Evolutionary conservation across 2,329 filamentous ascomycete species (phyloP).

Genomic region (Pseudopithomyces chartarum): DNA sequence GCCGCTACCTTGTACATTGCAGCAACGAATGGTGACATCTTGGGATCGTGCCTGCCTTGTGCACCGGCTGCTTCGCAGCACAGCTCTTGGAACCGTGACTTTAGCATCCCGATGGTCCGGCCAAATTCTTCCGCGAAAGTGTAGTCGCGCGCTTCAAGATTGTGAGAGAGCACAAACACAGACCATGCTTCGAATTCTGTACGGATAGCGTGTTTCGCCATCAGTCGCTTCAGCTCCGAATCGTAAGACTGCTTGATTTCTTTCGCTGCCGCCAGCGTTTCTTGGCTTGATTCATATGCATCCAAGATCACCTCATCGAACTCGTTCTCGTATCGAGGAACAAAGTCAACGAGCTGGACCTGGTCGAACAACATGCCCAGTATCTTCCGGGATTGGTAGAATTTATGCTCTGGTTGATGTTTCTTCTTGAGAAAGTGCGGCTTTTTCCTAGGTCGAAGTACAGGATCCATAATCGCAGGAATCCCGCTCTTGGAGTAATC

Average conservation of each 20-base stretch:
- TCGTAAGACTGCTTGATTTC: conserved; percentile 81
- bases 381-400: conserved; percentile 72
- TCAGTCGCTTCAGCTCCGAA: conserved; percentile 72
- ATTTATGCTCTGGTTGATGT: conserved; percentile 48
- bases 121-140: conserved; percentile 86
- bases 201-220: conserved; percentile 80
- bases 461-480: conserved; percentile 68
- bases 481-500: conserved; percentile 93
- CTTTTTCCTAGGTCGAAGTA: conserved; percentile 67
- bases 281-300: conserved; percentile 61
- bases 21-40: conserved; percentile 73
- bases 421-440: conserved; percentile 89
- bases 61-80: conserved; percentile 68
- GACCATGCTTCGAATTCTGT: conserved; percentile 95
- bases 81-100: conserved; percentile 68
- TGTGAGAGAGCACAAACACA: conserved; percentile 78
- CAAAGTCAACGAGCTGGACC: conserved; percentile 71
- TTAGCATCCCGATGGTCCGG: conserved; percentile 67
- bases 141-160: conserved; percentile 75
- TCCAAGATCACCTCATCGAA: conserved; percentile 79
- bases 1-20: conserved; percentile 89
- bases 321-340: conserved; percentile 69
- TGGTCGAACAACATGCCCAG: conserved; percentile 84
- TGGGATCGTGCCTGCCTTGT: conserved; percentile 39
- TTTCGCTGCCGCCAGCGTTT: conserved; percentile 63